Evolutionary conservation across 163 green algal genomes (phyloP), one percentile per base, ranked within the genome.

Genomic region (Chlamydomonas reinhardtii): DNA sequence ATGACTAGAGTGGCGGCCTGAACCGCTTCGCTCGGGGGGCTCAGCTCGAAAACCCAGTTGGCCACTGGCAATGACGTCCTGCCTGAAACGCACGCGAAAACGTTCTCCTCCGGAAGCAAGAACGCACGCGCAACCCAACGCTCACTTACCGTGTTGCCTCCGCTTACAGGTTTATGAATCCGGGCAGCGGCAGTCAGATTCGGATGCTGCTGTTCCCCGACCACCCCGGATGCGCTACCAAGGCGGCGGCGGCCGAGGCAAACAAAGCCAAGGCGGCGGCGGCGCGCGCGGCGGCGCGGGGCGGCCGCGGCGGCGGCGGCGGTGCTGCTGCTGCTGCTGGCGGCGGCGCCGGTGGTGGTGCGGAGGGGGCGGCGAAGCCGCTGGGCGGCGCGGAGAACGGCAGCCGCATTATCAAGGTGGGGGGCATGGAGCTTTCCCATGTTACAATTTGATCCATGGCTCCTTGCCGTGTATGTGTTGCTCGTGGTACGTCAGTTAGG

Each of bases 161-260:
- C n/a, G n/a, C n/a, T n/a, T n/a, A n/a, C 59, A 66, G 59, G 59
- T 66, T 31, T 22, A 92, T 92, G 88, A 92, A 92, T 64, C 39
- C 35, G 1, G 32, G 65, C 32, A 88, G 70, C 56, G 79, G 76
- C 14, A 65, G 59, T 20, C 74, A 97, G 92, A 91, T 99, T 70
- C 88, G 92, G 73, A 95, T 97, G 93, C 91, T 99, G 82, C 88
- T 99, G 32, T 99, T 97, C 65, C 90, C 90, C 20, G 86, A 90
- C 70, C 29, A 77, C 83, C 39, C 48, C 12, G 83, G 83, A 0
- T 25, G 35, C 24, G 16, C 69, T 15, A 85, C 65, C 52, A 85
- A 85, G 79, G 78, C 78, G 2, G 66, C 66, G 48, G 78, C 66
- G 24, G 66, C 4, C 8, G 68, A 54, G 34, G 68, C 34, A 0